Evolutionary conservation across 345 rosid species (phyloP).

Genomic region (Eutrema heterophyllum): DNA sequence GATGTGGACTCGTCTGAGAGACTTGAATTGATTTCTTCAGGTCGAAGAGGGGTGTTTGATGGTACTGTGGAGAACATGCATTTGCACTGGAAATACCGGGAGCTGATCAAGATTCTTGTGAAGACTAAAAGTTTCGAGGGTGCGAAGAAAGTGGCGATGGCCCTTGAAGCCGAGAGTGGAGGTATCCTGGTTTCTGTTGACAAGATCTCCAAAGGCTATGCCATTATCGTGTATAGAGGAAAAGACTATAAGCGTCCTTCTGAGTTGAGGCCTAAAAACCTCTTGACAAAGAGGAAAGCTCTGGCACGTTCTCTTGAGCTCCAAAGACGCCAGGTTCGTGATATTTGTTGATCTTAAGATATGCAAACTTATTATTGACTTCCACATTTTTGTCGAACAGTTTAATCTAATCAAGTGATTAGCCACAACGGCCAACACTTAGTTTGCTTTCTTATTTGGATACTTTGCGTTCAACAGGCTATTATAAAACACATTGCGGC

Average conservation of each 20-base stretch:
- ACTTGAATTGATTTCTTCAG: slow-evolving; percentile 41
- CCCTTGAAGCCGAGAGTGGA: slow-evolving; percentile 96
- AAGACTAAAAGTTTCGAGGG: slow-evolving; percentile 69
- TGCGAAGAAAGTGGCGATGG: slow-evolving; percentile 76
- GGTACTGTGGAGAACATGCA: slow-evolving; percentile 99
- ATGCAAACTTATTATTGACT: background rate
- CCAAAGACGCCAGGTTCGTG: slow-evolving; percentile 75
- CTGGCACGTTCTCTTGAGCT: slow-evolving; percentile 94
- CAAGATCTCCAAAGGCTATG: slow-evolving; percentile 87
- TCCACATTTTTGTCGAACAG: background rate
- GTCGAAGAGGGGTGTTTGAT: slow-evolving; percentile 90
- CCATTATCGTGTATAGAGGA: slow-evolving; percentile 78
- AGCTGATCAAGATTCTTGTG: slow-evolving; percentile 74
- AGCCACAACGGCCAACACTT: background rate
- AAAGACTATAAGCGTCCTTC: slow-evolving; percentile 83
- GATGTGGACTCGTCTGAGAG: slow-evolving; percentile 18
- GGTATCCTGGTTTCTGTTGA: slow-evolving; percentile 90
- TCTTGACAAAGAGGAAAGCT: slow-evolving; percentile 94
- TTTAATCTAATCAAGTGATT: background rate
- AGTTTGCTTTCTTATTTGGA: background rate
- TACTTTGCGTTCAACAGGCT: slow-evolving; percentile 51
- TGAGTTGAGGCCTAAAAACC: slow-evolving; percentile 73
- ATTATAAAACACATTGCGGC: slow-evolving; percentile 52
- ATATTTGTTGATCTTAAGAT: background rate
- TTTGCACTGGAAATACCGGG: slow-evolving; percentile 96